Evolutionary conservation across 805 yeast genomes (phyloP).

Genomic region (Teunomyces lycoperdinae): DNA sequence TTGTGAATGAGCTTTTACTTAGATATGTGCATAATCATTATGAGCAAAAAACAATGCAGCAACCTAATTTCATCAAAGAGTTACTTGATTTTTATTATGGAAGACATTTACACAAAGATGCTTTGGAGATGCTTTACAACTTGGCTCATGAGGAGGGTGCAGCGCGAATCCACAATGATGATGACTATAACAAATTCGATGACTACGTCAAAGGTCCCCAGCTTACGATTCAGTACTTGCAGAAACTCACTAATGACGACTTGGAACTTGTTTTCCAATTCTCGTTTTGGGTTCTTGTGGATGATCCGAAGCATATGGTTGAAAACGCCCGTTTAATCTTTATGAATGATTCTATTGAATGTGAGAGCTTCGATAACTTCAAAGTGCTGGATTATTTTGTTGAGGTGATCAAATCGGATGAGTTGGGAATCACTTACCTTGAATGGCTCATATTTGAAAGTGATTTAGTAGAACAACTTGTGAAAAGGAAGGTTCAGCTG

Average conservation of each 20-base stretch:
- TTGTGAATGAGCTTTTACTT: constrained; percentile 55
- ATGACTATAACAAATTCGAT: constrained; percentile 19
- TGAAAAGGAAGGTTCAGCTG: constrained; percentile 13
- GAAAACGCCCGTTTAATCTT: constrained; percentile 50
- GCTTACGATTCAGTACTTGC: constrained; percentile 55
- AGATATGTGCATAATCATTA: constrained; percentile 27
- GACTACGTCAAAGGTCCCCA: constrained; percentile 34
- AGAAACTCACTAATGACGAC: constrained; percentile 47
- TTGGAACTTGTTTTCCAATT: constrained; percentile 57
- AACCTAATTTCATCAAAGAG: constrained; percentile 54
- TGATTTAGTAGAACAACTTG: constrained; percentile 22
- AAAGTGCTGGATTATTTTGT: constrained; percentile 54
- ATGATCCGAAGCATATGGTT: constrained; percentile 6
- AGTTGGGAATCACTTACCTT: constrained; percentile 40
- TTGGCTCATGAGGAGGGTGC: constrained; percentile 12
- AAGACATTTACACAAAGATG: constrained; percentile 59
- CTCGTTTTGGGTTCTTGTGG: constrained; percentile 49
- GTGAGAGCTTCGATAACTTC: constrained; percentile 54
- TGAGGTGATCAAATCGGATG: constrained; percentile 17
- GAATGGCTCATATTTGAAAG: constrained; percentile 42
- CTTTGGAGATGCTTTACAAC: constrained; percentile 56
- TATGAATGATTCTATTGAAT: constrained; percentile 59
- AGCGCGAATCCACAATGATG: constrained; percentile 12
- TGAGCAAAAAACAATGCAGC: constrained; percentile 12
- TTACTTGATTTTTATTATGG: constrained; percentile 74